These are phyloP conservation scores for Dactylonectria estremocensis DNA, from an alignment of 2,329 filamentous ascomycete species.

Conservation along the genomic window DNA sequence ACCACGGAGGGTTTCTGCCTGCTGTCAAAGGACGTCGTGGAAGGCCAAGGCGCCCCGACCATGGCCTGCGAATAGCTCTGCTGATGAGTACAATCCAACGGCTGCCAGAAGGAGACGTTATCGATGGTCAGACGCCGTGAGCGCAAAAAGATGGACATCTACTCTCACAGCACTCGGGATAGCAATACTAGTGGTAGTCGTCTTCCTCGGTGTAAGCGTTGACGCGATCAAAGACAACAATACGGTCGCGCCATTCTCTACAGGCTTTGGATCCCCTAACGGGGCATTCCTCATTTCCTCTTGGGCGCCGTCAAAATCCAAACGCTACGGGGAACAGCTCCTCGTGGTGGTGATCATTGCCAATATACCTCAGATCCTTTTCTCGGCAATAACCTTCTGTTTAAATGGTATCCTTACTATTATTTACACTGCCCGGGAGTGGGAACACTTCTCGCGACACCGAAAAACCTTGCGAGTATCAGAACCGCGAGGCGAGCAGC, in stretches of 20 bases:
- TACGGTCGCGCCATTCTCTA: not conserved
- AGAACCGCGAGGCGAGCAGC: not conserved
- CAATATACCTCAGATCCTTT: not conserved
- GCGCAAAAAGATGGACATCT: conserved; percentile 2
- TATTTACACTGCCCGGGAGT: conserved; percentile 15
- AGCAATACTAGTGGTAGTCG: too few species aligned
- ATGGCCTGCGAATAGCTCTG: too few species aligned
- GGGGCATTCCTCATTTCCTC: not conserved
- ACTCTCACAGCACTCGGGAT: not conserved
- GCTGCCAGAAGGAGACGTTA: not conserved
- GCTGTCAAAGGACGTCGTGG: conserved; percentile 14
- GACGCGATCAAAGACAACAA: not conserved
- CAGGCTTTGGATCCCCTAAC: not conserved
- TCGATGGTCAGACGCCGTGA: conserved; percentile 1
- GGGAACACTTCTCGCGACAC: not conserved
- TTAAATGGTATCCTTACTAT: conserved; percentile 13
- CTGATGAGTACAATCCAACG: not conserved
- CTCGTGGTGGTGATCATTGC: not conserved
- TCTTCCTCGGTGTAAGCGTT: too few species aligned
- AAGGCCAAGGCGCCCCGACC: too few species aligned
- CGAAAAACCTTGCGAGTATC: conserved; percentile 10
- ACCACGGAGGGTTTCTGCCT: conserved; percentile 3
- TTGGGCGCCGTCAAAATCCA: too few species aligned
- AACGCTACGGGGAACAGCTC: too few species aligned
- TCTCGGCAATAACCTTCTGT: not conserved